Evolutionary conservation across 805 yeast species (phyloP), one percentile per base, ranked within the genome.

Genomic region (Teunomyces gatunensis): DNA sequence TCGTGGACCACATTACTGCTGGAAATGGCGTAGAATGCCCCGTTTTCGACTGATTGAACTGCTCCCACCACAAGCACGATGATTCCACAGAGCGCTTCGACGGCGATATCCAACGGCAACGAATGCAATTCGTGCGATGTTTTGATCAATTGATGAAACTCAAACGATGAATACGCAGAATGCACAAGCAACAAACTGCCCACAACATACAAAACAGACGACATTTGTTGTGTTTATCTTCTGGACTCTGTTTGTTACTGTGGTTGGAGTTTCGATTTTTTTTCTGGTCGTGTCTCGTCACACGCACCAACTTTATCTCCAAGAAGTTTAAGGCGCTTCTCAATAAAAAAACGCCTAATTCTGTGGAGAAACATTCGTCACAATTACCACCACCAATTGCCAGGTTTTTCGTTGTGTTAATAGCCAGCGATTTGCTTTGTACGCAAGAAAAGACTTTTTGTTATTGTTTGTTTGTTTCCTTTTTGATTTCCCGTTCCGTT

Each of bases 111-210:
- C 5, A 58, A 42, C 1, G 82, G 81, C 40, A 33, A 49, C 36
- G 17, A 50, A 28, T 5, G 48, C 10, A 21, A 9, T 28, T 40
- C 43, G 5, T 54, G 43, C 10, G 50, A 21, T 39, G 59, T 44
- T 51, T 71, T 61, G 20, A 59, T 47, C 30, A 73, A 60, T 54
- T 73, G 75, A 54, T 74, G 75, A 61, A 71, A 72, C 55, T 80
- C 83, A 52, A 73, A 76, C 2, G 84, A 72, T 5, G 84, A 80
- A 52, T 77, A 79, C 1, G 77, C 81, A 1, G 83, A 73, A 56
- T 81, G 84, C 1, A 69, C 43, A 32, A 80, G 64, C 40, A 51
- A 51, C 34, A 53, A 46, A 40, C 44, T 32, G 15, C 54, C 59
- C 12, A 52, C 28, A 6, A 47, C 11, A 42, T 47, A 54, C 36